Evolutionary conservation across 805 yeast genomes (phyloP).

Genomic region (Lachancea cidri): DNA sequence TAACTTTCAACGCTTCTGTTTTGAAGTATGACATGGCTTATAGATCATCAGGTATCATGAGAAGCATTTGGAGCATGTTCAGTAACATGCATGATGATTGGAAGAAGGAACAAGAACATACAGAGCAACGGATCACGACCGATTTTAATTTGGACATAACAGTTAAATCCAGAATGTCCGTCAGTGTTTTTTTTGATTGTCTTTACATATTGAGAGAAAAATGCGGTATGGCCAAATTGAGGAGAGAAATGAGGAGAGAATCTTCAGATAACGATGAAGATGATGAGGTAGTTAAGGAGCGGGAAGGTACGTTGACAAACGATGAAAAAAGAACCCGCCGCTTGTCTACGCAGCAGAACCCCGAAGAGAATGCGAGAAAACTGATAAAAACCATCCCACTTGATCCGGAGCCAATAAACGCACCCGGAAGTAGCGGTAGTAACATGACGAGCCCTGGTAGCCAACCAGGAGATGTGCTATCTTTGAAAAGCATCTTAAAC

Average conservation of each 20-base stretch:
- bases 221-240: slow-evolving; percentile 76
- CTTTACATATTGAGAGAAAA: slow-evolving; percentile 78
- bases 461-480: slow-evolving; percentile 16
- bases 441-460: slow-evolving; percentile 15
- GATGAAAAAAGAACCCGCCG: slow-evolving; percentile 40
- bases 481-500: slow-evolving; percentile 17
- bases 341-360: slow-evolving; percentile 51
- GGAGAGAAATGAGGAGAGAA: slow-evolving; percentile 29
- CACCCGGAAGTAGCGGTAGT: slow-evolving; percentile 19
- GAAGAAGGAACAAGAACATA: slow-evolving; percentile 27
- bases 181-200: slow-evolving; percentile 88
- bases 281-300: slow-evolving; percentile 33
- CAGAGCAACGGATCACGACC: slow-evolving; percentile 24
- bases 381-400: slow-evolving; percentile 75
- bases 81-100: slow-evolving; percentile 56
- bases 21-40: slow-evolving; percentile 89
- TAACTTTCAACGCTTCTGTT: slow-evolving; percentile 76
- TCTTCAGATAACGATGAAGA: slow-evolving; percentile 31
- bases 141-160: slow-evolving; percentile 42
- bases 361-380: slow-evolving; percentile 67
- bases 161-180: slow-evolving; percentile 83
- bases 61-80: slow-evolving; percentile 87
- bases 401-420: slow-evolving; percentile 72
- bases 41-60: slow-evolving; percentile 89
- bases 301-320: slow-evolving; percentile 2